Base-by-base conservation (phyloP, 2,329 filamentous ascomycete species). In the Magnaporthiopsis rhizophila region DNA sequence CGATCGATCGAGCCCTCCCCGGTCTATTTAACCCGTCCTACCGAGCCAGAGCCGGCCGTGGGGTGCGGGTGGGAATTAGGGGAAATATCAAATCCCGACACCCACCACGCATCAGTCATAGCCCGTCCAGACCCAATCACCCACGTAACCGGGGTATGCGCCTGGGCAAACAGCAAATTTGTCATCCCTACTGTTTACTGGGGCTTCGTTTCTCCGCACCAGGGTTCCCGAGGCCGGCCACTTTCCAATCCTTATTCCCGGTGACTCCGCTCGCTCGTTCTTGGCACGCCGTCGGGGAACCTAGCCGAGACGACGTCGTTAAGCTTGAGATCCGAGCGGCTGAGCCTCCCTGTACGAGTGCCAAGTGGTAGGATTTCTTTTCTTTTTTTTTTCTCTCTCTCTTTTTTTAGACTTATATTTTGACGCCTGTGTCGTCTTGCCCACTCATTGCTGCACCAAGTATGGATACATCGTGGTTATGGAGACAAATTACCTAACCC, bases 121-220 rank as follows among this genome's bases (percentile, higher is more conserved):
- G 45, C 45, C 45, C 30, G 30, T 5, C 30, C 45, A 53, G 45
- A 11, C 45, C 30, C 34, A 18, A 21, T 45, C 45, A 18, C 30
- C 65, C 65, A 11, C 32, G 58, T 26, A 15, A 45, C n/a, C 5
- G 18, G 18, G 30, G 30, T 30, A 30, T 4, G 30, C 45, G 45
- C 45, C 45, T 18, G n/a, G 45, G 34, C 34, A 36, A 15, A 59
- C 64, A 4, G 58, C 64, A 4, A 62, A 59, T 9, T 58, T 63
- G 28, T 67, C 62, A 26, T 64, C 56, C 38, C 7, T 26, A n/a
- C 32, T 50, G 61, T 26, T 30, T 28, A 34, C 36, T 18, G 24
- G 36, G n/a, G 53, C 58, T 24, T 60, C 34, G 26, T 45, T 38
- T 30, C 60, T 24, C 26, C 24, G 36, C 58, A 61, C 28, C 60